Conservation (phyloP, 208 protist species). For the Crithidia bombi region DNA sequence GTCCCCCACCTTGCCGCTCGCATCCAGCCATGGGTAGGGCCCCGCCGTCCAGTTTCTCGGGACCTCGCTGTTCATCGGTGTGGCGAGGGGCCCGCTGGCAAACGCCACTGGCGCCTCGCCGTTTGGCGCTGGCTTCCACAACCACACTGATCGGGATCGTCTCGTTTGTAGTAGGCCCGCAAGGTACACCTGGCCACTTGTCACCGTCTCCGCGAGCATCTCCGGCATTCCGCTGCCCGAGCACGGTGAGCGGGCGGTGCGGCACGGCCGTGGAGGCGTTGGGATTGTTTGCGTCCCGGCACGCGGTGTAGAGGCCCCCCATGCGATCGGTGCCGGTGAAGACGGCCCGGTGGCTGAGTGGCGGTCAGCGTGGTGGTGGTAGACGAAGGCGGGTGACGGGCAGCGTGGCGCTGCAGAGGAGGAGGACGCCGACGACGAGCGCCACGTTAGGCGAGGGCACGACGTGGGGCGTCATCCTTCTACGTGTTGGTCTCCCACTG, state of each 20-base stretch:
- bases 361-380: no score
- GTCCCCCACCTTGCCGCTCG: neutral
- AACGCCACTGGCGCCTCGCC: neutral
- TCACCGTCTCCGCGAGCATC: neutral
- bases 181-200: neutral
- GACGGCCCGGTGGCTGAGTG: no score
- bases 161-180: neutral
- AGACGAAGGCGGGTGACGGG: neutral
- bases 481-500: no score
- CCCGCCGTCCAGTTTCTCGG: conserved; percentile 2
- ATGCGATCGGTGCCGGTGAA: no score
- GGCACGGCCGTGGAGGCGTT: neutral
- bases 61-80: neutral
- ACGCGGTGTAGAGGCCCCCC: conserved; percentile 5
- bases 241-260: neutral
- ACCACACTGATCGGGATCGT: neutral
- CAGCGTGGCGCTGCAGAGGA: no score
- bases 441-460: no score
- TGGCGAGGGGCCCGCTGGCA: neutral
- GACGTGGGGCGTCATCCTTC: no score
- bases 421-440: no score
- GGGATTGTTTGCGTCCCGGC: neutral
- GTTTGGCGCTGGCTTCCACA: neutral
- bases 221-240: neutral
- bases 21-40: conserved; percentile 10